phyloP scores from a whole-genome alignment of 2,329 filamentous ascomycete genomes.

The Didymella sp. region DNA sequence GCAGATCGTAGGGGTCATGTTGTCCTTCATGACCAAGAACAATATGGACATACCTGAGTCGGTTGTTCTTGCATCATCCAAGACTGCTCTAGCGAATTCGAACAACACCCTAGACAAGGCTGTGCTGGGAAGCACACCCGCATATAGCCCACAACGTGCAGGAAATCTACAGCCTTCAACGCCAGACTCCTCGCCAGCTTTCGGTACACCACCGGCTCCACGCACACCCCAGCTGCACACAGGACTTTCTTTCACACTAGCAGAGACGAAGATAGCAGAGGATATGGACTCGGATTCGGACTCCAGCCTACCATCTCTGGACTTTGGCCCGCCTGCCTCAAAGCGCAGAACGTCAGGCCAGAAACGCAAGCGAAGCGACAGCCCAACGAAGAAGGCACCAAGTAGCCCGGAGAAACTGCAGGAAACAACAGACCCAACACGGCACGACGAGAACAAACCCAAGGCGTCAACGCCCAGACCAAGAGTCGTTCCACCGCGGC shows the following conservation, averaged over 20 bases:
- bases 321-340: constrained; percentile 25
- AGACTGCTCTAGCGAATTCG: not conserved
- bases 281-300: constrained; percentile 12
- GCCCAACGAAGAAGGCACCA: constrained; percentile 12
- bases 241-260: constrained; percentile 30
- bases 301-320: constrained; percentile 22
- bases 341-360: constrained; percentile 18
- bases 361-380: constrained; percentile 39
- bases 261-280: constrained; percentile 30
- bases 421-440: not conserved
- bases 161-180: constrained; percentile 1
- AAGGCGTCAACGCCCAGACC: not conserved
- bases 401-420: not conserved
- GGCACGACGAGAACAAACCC: not conserved
- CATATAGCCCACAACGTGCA: not conserved
- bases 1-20: constrained; percentile 37
- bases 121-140: not conserved
- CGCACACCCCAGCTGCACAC: constrained; percentile 25
- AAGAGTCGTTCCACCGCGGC: not conserved
- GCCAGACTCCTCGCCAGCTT: constrained; percentile 32
- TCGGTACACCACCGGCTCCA: constrained; percentile 24
- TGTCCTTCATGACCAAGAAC: constrained; percentile 21
- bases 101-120: not conserved
- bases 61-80: not conserved
- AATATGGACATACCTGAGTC: not conserved